Evolutionary conservation across 192 early-diverging fungal genomes (phyloP).

Genomic region (Podila epigama): DNA sequence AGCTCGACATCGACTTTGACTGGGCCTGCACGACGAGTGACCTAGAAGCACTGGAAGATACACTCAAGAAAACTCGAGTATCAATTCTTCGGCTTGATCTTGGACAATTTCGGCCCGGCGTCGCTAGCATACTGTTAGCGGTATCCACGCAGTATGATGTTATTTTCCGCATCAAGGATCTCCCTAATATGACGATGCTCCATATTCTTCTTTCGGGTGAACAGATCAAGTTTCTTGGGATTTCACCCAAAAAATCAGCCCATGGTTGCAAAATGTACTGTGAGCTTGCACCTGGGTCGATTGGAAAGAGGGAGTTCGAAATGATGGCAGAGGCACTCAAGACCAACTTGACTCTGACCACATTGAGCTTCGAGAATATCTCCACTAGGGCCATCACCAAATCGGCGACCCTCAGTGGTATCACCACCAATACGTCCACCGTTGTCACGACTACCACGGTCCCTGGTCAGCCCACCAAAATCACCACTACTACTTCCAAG

Average conservation of each 20-base stretch:
- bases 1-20: slow-evolving; percentile 8
- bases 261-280: neutral
- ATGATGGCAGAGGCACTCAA: slow-evolving; percentile 2
- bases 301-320: too few species aligned
- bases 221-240: neutral
- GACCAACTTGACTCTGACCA: neutral
- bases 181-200: neutral
- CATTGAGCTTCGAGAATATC: neutral
- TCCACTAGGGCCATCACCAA: too few species aligned
- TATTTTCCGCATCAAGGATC: neutral
- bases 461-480: neutral
- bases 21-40: slow-evolving; percentile 14
- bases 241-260: neutral
- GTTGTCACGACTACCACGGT: neutral
- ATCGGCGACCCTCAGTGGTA: neutral
- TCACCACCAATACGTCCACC: neutral
- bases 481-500: slow-evolving; percentile 2
- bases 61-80: neutral
- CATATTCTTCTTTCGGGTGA: neutral
- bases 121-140: neutral
- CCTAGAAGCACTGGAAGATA: slow-evolving; percentile 8
- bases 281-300: neutral
- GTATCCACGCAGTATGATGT: neutral
- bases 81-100: neutral
- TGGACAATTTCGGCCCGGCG: neutral